Evolutionary conservation across 106 monocot genomes (phyloP).

Genomic region (Alisma plantagoaquatica): DNA sequence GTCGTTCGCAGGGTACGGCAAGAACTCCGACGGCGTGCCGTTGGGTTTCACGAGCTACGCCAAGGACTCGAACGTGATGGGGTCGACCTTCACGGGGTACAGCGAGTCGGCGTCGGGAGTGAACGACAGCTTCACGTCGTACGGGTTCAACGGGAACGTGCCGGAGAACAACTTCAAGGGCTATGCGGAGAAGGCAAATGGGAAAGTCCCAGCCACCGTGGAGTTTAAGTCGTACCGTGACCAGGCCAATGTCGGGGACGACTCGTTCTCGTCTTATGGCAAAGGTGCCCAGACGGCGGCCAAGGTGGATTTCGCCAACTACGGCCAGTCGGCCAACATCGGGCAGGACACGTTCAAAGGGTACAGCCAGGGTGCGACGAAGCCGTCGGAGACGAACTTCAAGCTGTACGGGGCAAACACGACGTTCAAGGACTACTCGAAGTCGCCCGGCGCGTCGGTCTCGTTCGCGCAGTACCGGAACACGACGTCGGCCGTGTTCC

Average conservation of each 20-base stretch:
- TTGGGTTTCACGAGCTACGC: slow-evolving; percentile 43
- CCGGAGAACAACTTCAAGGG: slow-evolving; percentile 43
- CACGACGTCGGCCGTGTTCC: slow-evolving; percentile 5
- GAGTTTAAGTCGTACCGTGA: slow-evolving; percentile 74
- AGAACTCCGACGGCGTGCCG: slow-evolving; percentile 26
- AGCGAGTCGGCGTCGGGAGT: slow-evolving; percentile 32
- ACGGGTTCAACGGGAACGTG: slow-evolving; percentile 45
- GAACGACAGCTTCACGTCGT: slow-evolving; percentile 33
- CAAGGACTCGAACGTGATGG: slow-evolving; percentile 54
- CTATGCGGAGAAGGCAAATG: slow-evolving; percentile 34
- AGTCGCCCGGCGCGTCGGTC: slow-evolving; percentile 21
- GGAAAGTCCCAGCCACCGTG: slow-evolving; percentile 12
- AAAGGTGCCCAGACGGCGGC: slow-evolving; percentile 32
- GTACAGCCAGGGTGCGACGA: slow-evolving; percentile 32
- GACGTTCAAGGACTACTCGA: slow-evolving; percentile 58
- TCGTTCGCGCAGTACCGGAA: slow-evolving; percentile 10
- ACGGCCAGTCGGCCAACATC: slow-evolving; percentile 70
- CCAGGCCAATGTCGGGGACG: slow-evolving; percentile 79
- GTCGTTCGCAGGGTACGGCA: slow-evolving; percentile 76
- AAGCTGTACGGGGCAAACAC: slow-evolving; percentile 31
- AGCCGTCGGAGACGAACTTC: slow-evolving; percentile 11
- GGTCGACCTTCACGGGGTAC: slow-evolving; percentile 47
- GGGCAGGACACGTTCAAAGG: slow-evolving; percentile 59
- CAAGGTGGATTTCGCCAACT: slow-evolving; percentile 38
- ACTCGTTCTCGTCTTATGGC: slow-evolving; percentile 64